Base-by-base conservation (phyloP, 129 eudicot species). In the Artemisia annua region DNA sequence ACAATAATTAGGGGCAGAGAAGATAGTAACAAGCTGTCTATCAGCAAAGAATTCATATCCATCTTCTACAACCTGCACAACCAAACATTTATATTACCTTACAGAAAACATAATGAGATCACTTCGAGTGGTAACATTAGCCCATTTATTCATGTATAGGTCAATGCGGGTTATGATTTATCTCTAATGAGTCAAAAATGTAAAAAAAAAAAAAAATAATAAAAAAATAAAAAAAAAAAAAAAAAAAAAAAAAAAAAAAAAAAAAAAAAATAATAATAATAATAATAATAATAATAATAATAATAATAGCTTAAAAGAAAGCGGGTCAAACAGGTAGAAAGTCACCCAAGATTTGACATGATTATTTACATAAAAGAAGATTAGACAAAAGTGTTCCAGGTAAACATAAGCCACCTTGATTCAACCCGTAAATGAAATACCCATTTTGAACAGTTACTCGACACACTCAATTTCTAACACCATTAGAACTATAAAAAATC, bases 41-140 rank as follows among this genome's bases (percentile, higher is more conserved):
- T 88, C 96, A 74, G 96, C 96, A 74, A 88, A 88, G 57, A 88
- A 86, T 66, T 88, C 96, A 79, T 86, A 88, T 51, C 96, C 96
- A 84, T 88, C 96, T 72, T 88, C 96, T 79, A 88, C 96, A 77
- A 88, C 96, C 96, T 88, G 72, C 63, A 71, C 28, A 75, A 43
- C 60, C n/a, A 30, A 60, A 17, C 52, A 70, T 9, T 54, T 3
- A 3, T 2, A 66, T 61, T 35, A 73, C 57, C 55, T 52, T 44
- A 8, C 0, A 9, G 39, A 14, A 48, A 24, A 2, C 30, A 3
- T 14, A 57, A 70, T 16, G 22, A 32, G 11, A 63, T 8, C 67
- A 8, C 15, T 7, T 24, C 44, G 62, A 54, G 43, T 11, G 7
- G 15, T 10, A 44, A 63, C 19, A 4, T 72, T 3, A 4, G 17